A percentile compares a stretch with the other conserved stretches of the same genome.
These are phyloP conservation scores for Strobilomyces echinocephalus DNA, from an alignment of 768 basidiomycete genomes.

Conservation along the genomic window DNA sequence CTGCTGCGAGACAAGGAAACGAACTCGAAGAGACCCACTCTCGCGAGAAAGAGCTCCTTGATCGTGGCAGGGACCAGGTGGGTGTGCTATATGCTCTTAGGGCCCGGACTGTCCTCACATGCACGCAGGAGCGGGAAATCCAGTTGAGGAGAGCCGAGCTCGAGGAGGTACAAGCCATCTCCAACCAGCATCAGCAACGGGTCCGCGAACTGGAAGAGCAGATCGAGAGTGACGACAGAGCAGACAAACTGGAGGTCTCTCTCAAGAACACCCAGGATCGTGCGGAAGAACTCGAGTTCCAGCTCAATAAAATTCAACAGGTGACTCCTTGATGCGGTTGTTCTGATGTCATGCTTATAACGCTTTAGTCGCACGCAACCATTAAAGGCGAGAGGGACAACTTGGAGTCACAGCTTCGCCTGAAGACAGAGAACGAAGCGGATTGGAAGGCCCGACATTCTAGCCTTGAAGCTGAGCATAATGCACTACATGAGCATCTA, in stretches of 20 bases:
- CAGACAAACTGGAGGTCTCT: conserved; percentile 66
- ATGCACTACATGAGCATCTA: conserved; percentile 40
- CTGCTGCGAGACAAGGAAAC: conserved; percentile 35
- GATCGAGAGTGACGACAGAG: conserved; percentile 78
- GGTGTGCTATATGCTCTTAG: neutral
- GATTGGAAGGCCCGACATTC: conserved; percentile 47
- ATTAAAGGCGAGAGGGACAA: conserved; percentile 60
- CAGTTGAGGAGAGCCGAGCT: conserved; percentile 55
- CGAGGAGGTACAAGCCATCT: conserved; percentile 48
- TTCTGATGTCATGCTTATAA: neutral
- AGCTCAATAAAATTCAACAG: conserved; percentile 75
- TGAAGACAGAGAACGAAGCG: conserved; percentile 38
- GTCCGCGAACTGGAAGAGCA: conserved; percentile 76
- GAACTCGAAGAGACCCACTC: conserved; percentile 34
- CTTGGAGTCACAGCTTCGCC: conserved; percentile 45
- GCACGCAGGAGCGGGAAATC: conserved; percentile 64
- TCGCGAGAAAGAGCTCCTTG: conserved; percentile 50
- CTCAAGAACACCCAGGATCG: conserved; percentile 77
- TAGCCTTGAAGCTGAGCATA: conserved; percentile 40
- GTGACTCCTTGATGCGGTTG: conserved; percentile 32
- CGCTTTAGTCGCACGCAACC: conserved; percentile 46
- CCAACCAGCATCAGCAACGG: conserved; percentile 50
- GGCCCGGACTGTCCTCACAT: neutral
- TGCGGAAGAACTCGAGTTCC: conserved; percentile 79
- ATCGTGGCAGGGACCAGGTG: conserved; percentile 32